A percentile compares a stretch with the other conserved stretches of the same genome.
Conservation (phyloP, 2,329 filamentous ascomycete species). For the Arthrobotrys sphaeroides region DNA sequence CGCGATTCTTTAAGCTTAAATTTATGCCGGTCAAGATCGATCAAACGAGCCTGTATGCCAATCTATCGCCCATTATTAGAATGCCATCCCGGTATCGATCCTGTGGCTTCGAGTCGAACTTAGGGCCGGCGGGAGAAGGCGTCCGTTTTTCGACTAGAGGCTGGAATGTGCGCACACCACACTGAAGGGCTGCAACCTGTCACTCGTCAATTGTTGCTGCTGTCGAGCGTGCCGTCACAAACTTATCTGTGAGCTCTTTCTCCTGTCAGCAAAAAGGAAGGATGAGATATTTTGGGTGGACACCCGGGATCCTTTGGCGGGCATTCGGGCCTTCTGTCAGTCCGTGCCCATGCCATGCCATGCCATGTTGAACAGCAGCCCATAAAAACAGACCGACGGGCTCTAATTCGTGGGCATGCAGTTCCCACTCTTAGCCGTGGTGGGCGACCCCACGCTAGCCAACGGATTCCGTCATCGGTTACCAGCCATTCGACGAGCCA, state of each 20-base stretch:
- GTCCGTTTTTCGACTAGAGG: conserved; percentile 11
- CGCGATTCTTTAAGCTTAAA: conserved; percentile 40
- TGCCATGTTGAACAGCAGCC: background rate
- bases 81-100: background rate
- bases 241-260: conserved; percentile 8
- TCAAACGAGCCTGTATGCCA: background rate
- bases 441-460: conserved; percentile 23
- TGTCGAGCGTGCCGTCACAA: background rate
- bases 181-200: background rate
- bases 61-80: conserved; percentile 7
- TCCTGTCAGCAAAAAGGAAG: background rate
- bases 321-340: conserved; percentile 20
- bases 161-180: background rate
- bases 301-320: conserved; percentile 7
- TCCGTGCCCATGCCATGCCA: too few relatives aligned
- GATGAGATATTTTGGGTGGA: background rate
- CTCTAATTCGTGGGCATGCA: conserved; percentile 26
- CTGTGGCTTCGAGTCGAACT: conserved; percentile 4
- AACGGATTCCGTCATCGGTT: conserved; percentile 34
- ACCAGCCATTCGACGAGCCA: conserved; percentile 25
- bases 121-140: conserved; percentile 1
- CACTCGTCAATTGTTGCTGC: background rate
- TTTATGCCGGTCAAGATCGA: conserved; percentile 25
- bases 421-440: conserved; percentile 6
- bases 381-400: conserved; percentile 25